Conservation (phyloP, 768 basidiomycete species). For the Piloderma croceum region DNA sequence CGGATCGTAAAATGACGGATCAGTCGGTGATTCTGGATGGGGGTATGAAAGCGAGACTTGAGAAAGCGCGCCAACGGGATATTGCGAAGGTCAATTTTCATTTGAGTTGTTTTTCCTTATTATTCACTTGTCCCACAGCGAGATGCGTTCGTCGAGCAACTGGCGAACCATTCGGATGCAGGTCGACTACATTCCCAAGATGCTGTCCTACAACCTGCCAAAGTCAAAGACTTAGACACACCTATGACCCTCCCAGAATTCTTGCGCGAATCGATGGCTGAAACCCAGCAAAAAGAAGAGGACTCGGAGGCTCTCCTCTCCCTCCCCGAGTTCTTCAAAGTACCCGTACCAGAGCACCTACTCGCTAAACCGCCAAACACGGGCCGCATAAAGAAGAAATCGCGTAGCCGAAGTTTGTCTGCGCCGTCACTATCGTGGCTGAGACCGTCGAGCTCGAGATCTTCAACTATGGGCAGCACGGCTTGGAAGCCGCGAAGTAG, state of each 20-base stretch:
- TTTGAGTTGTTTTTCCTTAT: conserved; percentile 5
- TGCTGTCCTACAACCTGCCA: conserved; percentile 45
- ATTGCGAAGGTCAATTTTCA: conserved; percentile 49
- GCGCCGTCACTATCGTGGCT: conserved; percentile 60
- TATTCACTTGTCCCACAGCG: conserved; percentile 38
- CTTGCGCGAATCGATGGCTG: conserved; percentile 46
- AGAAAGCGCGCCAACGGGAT: conserved; percentile 53
- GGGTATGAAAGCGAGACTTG: conserved; percentile 48
- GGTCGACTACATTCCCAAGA: conserved; percentile 80
- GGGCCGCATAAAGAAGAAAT: conserved; percentile 25
- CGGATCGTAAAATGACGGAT: conserved; percentile 57
- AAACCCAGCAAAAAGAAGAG: conserved; percentile 29
- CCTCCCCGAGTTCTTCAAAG: conserved; percentile 56
- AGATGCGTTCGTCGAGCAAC: conserved; percentile 68
- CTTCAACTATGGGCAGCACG: conserved; percentile 12
- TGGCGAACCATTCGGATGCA: conserved; percentile 64
- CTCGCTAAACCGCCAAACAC: conserved; percentile 10
- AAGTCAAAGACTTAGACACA: conserved; percentile 43
- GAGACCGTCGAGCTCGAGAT: conserved; percentile 21
- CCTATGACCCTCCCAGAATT: conserved; percentile 58
- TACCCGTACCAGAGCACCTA: conserved; percentile 20
- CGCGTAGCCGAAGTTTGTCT: conserved; percentile 48
- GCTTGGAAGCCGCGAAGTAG: too few species aligned
- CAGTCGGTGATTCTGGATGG: conserved; percentile 68
- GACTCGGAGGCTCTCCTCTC: conserved; percentile 47